These are phyloP conservation scores for Coleophoma eucalyptorum DNA, from an alignment of 2,329 filamentous ascomycete species.

Conservation along the genomic window DNA sequence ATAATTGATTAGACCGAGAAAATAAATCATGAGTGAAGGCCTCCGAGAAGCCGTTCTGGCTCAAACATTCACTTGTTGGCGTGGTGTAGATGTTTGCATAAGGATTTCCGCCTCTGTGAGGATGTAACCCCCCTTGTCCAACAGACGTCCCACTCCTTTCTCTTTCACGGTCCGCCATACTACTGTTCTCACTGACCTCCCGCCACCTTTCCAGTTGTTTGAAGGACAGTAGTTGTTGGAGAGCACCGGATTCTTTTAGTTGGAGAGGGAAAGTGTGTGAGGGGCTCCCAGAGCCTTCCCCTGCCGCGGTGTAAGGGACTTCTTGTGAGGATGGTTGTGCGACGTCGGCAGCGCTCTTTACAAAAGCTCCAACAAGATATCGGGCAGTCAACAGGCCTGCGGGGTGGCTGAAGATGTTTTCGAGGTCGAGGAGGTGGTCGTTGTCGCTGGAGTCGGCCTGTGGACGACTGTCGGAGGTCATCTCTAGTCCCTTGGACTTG, in stretches of 20 bases:
- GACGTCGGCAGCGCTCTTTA: not conserved
- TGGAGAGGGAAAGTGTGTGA: not conserved
- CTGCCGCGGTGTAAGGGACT: not conserved
- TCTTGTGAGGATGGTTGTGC: not conserved
- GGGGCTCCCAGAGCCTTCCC: not conserved
- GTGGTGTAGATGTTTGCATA: no score
- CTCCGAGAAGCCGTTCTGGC: no score
- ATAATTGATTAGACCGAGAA: no score
- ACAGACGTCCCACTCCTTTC: no score
- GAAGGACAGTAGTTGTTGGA: not conserved
- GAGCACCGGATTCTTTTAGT: not conserved
- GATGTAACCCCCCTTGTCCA: no score
- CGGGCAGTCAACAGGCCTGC: constrained; percentile 11
- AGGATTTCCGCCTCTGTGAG: no score
- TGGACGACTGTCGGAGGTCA: not conserved
- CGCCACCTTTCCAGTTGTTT: not conserved
- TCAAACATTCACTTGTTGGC: no score
- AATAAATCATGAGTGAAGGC: no score
- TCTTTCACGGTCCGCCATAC: no score
- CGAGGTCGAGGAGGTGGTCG: constrained; percentile 5
- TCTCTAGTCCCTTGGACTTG: no score
- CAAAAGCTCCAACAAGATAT: constrained; percentile 5
- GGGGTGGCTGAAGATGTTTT: constrained; percentile 5
- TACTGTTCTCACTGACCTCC: no score
- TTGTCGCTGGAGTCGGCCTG: not conserved